A percentile compares a stretch with the other conserved stretches of the same genome.
These are phyloP conservation scores for Penicillium palitans DNA, from an alignment of 2,329 filamentous ascomycete species.

Conservation along the genomic window DNA sequence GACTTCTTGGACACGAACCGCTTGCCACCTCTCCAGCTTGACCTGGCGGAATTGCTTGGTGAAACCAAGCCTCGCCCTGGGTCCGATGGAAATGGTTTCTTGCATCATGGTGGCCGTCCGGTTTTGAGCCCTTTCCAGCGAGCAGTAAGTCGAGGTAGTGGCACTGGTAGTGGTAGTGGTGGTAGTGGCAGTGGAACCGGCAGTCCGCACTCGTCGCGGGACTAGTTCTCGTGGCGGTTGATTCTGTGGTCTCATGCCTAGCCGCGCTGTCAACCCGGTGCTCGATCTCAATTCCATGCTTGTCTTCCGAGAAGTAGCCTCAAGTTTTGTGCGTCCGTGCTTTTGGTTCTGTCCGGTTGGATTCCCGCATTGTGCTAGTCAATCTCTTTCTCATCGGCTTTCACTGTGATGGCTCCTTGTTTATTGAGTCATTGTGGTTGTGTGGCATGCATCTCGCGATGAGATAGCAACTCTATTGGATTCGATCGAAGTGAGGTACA, in stretches of 20 bases:
- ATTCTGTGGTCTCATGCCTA: slow-evolving; percentile 5
- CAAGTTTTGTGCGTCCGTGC: slow-evolving; percentile 10
- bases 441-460: slow-evolving; percentile 13
- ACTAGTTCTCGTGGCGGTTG: slow-evolving; percentile 24
- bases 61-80: slow-evolving; percentile 34
- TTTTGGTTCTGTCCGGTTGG: slow-evolving; percentile 14
- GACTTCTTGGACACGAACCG: slow-evolving; percentile 35
- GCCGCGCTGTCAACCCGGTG: neutral
- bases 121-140: slow-evolving; percentile 42
- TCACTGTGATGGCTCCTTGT: slow-evolving; percentile 6
- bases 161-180: slow-evolving; percentile 45
- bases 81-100: slow-evolving; percentile 34
- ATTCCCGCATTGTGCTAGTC: slow-evolving; percentile 10
- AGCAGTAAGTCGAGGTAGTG: slow-evolving; percentile 52
- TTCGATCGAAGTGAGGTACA: slow-evolving; percentile 21
- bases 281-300: slow-evolving; percentile 6
- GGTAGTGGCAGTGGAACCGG: slow-evolving; percentile 42
- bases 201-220: slow-evolving; percentile 42
- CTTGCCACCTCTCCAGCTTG: slow-evolving; percentile 32
- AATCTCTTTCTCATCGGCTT: slow-evolving; percentile 12
- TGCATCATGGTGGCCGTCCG: slow-evolving; percentile 40
- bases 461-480: slow-evolving; percentile 15
- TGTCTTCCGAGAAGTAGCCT: slow-evolving; percentile 8
- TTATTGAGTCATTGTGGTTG: neutral
- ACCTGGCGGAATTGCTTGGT: slow-evolving; percentile 32